These are phyloP conservation scores for Nannizzia gypsea DNA, from an alignment of 2,329 filamentous ascomycete species.

Conservation along the genomic window DNA sequence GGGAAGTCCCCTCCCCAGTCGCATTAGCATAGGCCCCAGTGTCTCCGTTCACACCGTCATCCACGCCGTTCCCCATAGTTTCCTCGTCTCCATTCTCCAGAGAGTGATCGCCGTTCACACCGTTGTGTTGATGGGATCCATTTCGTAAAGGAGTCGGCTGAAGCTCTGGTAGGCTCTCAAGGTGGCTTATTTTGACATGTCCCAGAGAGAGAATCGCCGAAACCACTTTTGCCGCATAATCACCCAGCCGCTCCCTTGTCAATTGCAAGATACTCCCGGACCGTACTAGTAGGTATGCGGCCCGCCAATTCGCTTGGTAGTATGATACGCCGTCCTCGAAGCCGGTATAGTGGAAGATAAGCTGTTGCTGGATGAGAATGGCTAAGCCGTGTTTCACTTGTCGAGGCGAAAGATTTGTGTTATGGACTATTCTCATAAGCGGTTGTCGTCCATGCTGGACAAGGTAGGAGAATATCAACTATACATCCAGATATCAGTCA, in stretches of 20 bases:
- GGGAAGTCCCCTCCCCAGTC: constrained; percentile 15
- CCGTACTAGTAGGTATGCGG: constrained; percentile 71
- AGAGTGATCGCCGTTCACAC: constrained; percentile 15
- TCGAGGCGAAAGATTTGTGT: constrained; percentile 60
- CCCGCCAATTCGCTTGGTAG: constrained; percentile 73
- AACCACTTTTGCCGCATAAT: constrained; percentile 61
- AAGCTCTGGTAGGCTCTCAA: constrained; percentile 31
- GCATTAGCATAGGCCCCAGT: constrained; percentile 19
- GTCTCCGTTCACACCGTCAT: constrained; percentile 27
- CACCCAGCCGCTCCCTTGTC: constrained; percentile 61
- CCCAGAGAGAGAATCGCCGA: constrained; percentile 65
- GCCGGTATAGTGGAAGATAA: constrained; percentile 62
- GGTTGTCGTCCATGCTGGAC: constrained; percentile 67
- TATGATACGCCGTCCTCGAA: constrained; percentile 51
- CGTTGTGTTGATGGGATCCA: constrained; percentile 15
- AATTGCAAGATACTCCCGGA: constrained; percentile 69
- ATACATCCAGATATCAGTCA: background rate
- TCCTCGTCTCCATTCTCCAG: constrained; percentile 15
- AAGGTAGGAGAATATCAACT: constrained; percentile 78
- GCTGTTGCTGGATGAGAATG: constrained; percentile 77
- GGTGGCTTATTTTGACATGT: constrained; percentile 49
- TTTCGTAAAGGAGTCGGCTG: constrained; percentile 7
- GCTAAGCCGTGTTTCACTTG: constrained; percentile 72
- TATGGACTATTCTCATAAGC: constrained; percentile 54
- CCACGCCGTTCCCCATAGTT: constrained; percentile 16